Conservation (phyloP, 2,329 filamentous ascomycete species). For the Calonectria hongkongensis region DNA sequence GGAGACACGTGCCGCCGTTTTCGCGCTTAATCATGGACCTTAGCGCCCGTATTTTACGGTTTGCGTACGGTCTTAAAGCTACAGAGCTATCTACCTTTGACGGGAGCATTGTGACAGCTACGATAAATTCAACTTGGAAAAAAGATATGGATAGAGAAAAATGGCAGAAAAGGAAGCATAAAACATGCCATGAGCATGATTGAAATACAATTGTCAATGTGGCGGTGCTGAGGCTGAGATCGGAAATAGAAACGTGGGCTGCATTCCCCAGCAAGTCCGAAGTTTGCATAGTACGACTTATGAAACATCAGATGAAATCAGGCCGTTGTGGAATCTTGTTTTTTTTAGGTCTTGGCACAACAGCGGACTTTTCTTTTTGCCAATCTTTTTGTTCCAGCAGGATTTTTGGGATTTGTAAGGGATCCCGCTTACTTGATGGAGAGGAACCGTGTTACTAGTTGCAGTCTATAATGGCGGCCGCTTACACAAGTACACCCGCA, state of each 20-base stretch:
- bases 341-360: not conserved
- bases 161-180: not conserved
- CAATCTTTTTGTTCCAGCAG: not conserved
- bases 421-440: too few relatives aligned
- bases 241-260: not conserved
- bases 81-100: too few relatives aligned
- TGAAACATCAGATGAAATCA: not conserved
- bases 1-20: slow-evolving; percentile 24
- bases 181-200: not conserved
- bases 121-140: too few relatives aligned
- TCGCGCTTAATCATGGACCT: not conserved
- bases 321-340: not conserved
- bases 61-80: not conserved
- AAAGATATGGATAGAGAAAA: not conserved
- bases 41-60: slow-evolving; percentile 11
- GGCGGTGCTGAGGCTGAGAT: slow-evolving; percentile 7
- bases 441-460: too few relatives aligned
- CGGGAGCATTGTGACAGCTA: too few relatives aligned
- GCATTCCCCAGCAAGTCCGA: not conserved
- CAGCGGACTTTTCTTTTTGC: not conserved
- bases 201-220: not conserved
- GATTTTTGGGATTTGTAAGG: not conserved
- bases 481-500: too few relatives aligned
- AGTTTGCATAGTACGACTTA: not conserved
- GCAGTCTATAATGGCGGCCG: too few relatives aligned